Evolutionary conservation across 78 protist genomes (phyloP).

Genomic region (Dictyostelium purpureum): DNA sequence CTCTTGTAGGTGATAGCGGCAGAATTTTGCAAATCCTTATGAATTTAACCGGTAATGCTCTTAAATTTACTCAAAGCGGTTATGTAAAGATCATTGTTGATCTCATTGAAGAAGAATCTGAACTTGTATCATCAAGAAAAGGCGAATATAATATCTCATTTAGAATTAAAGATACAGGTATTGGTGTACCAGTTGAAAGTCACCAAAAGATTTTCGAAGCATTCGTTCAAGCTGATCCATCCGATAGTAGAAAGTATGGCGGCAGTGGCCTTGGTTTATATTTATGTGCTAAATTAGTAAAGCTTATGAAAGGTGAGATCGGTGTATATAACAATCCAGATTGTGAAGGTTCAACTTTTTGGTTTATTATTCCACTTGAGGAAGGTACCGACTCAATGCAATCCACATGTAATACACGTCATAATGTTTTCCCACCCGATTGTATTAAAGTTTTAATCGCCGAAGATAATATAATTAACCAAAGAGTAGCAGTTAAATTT

Average conservation of each 20-base stretch:
- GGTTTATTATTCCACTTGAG: slow-evolving; percentile 51
- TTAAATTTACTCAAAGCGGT: slow-evolving; percentile 80
- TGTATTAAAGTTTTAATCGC: slow-evolving; percentile 65
- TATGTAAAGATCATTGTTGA: slow-evolving; percentile 57
- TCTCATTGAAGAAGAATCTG: slow-evolving; percentile 59
- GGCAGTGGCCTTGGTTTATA: slow-evolving; percentile 74
- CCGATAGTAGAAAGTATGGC: slow-evolving; percentile 76
- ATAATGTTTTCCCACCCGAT: not conserved
- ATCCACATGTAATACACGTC: not conserved
- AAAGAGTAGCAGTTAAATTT: slow-evolving; percentile 75
- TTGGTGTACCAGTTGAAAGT: slow-evolving; percentile 73
- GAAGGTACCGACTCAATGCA: not conserved
- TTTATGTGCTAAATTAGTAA: slow-evolving; percentile 59
- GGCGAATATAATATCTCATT: slow-evolving; percentile 64
- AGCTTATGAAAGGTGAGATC: slow-evolving; percentile 73
- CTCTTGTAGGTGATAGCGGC: slow-evolving; percentile 67
- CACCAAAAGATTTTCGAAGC: slow-evolving; percentile 83
- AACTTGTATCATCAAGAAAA: not conserved
- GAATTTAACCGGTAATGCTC: slow-evolving; percentile 85
- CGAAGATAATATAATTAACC: slow-evolving; percentile 84
- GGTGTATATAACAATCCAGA: slow-evolving; percentile 63
- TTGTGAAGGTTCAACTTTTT: slow-evolving; percentile 57
- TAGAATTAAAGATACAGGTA: slow-evolving; percentile 80
- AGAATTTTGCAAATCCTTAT: slow-evolving; percentile 77
- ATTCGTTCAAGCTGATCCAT: slow-evolving; percentile 84